Evolutionary conservation across 495 filamentous ascomycete genomes (phyloP).

Genomic region (Penicillium macrosclerotiorum): DNA sequence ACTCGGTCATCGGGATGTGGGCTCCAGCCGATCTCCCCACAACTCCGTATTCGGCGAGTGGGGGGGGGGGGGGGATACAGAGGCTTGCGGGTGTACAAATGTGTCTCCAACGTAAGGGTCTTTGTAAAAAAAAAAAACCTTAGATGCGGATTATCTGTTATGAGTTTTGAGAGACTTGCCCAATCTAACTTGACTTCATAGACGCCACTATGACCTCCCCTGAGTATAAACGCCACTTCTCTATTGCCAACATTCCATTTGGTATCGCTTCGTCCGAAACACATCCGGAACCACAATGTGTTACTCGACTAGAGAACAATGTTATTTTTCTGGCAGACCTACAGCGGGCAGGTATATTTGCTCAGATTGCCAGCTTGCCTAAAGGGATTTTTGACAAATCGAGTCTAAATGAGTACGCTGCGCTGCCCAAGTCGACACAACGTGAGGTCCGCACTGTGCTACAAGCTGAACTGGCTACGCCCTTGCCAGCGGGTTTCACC

Average conservation of each 20-base stretch:
- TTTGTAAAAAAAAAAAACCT: no score
- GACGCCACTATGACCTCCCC: conserved; percentile 22
- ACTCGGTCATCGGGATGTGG: conserved; percentile 15
- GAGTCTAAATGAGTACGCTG: conserved; percentile 73
- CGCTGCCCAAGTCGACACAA: conserved; percentile 61
- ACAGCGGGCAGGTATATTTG: conserved; percentile 43
- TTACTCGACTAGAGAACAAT: conserved; percentile 26
- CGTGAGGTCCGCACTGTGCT: conserved; percentile 53
- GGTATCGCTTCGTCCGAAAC: conserved; percentile 66
- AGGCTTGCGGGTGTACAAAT: background rate
- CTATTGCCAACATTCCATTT: conserved; percentile 80
- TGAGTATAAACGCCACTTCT: conserved; percentile 26
- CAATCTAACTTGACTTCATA: background rate
- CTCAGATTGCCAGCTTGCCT: conserved; percentile 13
- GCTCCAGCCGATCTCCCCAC: background rate
- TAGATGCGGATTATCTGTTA: background rate
- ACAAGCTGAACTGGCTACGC: conserved; percentile 30
- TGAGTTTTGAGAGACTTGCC: background rate
- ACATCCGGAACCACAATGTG: conserved; percentile 43
- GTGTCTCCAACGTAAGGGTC: background rate
- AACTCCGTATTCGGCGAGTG: background rate
- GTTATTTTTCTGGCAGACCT: conserved; percentile 46
- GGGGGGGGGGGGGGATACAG: conserved; percentile 14
- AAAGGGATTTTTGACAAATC: conserved; percentile 36
- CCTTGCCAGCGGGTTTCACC: conserved; percentile 49